These are phyloP conservation scores for Diddensiella santjacobensis DNA, from an alignment of 805 yeast species.

Conservation along the genomic window DNA sequence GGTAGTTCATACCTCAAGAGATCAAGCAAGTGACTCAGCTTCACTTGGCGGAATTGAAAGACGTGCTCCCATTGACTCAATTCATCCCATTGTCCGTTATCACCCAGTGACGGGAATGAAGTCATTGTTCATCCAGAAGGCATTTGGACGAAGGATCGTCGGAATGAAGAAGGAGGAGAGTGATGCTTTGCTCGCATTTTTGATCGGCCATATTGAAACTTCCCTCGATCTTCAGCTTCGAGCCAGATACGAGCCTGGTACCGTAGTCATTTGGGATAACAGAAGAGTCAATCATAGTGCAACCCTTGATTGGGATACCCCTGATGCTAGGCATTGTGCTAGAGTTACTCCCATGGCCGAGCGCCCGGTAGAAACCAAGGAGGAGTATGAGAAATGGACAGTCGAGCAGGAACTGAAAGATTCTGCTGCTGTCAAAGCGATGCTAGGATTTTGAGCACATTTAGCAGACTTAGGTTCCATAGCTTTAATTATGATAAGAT, in stretches of 20 bases:
- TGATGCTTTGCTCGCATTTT: constrained; percentile 43
- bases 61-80: constrained; percentile 30
- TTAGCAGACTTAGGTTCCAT: no score
- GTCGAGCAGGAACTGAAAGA: not conserved
- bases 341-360: not conserved
- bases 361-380: not conserved
- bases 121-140: constrained; percentile 49
- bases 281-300: constrained; percentile 63
- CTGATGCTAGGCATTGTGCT: constrained; percentile 12
- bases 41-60: constrained; percentile 33
- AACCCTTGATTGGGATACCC: constrained; percentile 43
- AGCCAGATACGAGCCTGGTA: constrained; percentile 55
- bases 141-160: constrained; percentile 47
- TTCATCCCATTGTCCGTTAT: constrained; percentile 58
- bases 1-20: constrained; percentile 33
- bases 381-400: not conserved
- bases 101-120: constrained; percentile 67
- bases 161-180: constrained; percentile 53
- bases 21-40: constrained; percentile 10
- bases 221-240: constrained; percentile 31
- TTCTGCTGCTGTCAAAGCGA: not conserved
- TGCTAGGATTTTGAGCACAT: not conserved
- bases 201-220: constrained; percentile 46
- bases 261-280: constrained; percentile 77
- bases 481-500: no score